Conservation (phyloP, 306 rosid genomes). For the Casuarina glauca region DNA sequence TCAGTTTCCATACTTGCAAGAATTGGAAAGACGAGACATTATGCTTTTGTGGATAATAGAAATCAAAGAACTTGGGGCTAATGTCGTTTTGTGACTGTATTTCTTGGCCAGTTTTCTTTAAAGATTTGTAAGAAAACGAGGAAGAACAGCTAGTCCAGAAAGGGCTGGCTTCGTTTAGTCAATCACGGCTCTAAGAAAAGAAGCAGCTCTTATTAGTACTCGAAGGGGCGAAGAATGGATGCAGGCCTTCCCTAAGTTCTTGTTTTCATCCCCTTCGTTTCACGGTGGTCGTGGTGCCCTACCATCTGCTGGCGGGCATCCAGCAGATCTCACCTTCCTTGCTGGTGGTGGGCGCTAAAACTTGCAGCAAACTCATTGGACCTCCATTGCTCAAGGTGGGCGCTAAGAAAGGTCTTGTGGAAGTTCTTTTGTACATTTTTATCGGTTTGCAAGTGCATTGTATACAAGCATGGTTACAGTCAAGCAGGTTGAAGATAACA, state of each 20-base stretch:
- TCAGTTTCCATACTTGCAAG: neutral
- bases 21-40: neutral
- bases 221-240: conserved; percentile 32
- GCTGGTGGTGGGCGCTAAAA: conserved; percentile 43
- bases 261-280: conserved; percentile 44
- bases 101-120: neutral
- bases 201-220: conserved; percentile 16
- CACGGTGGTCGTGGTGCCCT: conserved; percentile 54
- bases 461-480: conserved; percentile 22
- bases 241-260: conserved; percentile 25
- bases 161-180: conserved; percentile 33
- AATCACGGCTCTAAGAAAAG: conserved; percentile 36
- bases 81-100: neutral
- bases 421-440: neutral
- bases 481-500: conserved; percentile 19
- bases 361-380: neutral
- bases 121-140: neutral
- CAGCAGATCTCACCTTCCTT: conserved; percentile 47
- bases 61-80: neutral
- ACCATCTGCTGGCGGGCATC: conserved; percentile 51
- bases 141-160: conserved; percentile 19
- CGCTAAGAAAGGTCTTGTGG: neutral
- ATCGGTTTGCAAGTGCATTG: neutral
- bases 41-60: neutral
- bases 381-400: neutral